Base-by-base conservation (phyloP, 2,329 filamentous ascomycete species). In the Periconia sp. region DNA sequence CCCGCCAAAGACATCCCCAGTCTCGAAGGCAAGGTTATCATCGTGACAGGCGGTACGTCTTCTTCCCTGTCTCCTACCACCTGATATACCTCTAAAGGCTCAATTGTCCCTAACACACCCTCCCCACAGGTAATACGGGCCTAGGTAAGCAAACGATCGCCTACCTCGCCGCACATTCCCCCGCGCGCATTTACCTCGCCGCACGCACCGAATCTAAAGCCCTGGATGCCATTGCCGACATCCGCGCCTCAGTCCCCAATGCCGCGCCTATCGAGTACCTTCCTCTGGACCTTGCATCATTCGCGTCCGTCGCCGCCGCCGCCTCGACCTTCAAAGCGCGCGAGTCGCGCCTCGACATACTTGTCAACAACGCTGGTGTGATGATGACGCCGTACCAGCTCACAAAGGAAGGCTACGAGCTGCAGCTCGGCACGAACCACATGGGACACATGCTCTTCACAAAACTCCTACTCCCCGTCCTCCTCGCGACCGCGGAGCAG, bases 391-490 rank as follows among this genome's bases (percentile, higher is more conserved):
- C 72, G 1, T 71, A 77, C 41, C 64, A 59, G 20, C 64, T 70
- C 2, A 81, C 79, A 0, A 66, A 72, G 17, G 78, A 82, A 42
- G 79, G 77, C 42, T 80, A 79, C 56, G 80, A 82, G 61, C 71
- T 77, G 31, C 78, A 81, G 48, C 77, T 82, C 52, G 80, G 77
- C 31, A 80, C 76, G 10, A 82, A 82, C 57, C 76, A 81, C 66
- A 66, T 82, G 56, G 80, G 78, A n/a, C 80, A 80, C 56, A 77
- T 78, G 3, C 70, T 81, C 0, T 60, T 82, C 13, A 79, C 74
- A 9, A 77, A 76, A 37, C 69, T 79, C 2, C 71, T 82, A 0
- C 62, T 80, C 1, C 78, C 77, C 1, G 69, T 64, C 0, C 61
- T 82, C 46, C 66, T 74, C 10, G 57, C 69, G 15, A 81, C 80